Evolutionary conservation across 108 stramenopile genomes (phyloP), one percentile per base, ranked within the genome.

Genomic region (Pseudonitzschia multiseries): DNA sequence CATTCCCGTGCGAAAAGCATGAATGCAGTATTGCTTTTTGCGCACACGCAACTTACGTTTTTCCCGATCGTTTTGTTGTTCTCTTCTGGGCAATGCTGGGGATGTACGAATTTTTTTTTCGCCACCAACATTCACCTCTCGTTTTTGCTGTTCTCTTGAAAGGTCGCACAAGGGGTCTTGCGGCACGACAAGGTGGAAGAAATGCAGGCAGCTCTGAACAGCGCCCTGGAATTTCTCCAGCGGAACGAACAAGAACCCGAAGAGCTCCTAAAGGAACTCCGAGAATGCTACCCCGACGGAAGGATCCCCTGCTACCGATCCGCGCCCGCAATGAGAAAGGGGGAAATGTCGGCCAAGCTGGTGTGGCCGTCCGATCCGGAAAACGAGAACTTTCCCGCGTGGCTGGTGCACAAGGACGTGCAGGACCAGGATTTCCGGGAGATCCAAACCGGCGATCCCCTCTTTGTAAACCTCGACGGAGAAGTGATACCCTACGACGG

Each of bases 171-270:
- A 72, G 90, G 91, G 24, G 84, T 93, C 5, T 44, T 95, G 31
- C 74, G 92, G n/a, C 87, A 90, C 64, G 94, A 91, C 80, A 86
- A 80, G 20, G 90, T 92, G 1, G 90, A 92, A 75, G 78, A 86
- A 74, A 92, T 89, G 20, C 71, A 92, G 62, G 29, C 36, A 36
- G 89, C 86, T 0, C 52, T 93, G 70, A 62, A 86, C 70, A 71
- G 80, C 6, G 51, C 86, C 14, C 65, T 95, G 48, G 89, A 90
- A 46, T 95, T 88, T 72, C 42, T 95, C 20, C 75, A 93, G 57
- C 57, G 75, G 54, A 60, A 68, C 33, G 82, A 89, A 72, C n/a
- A 74, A 12, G 63, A 85, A 81, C 51, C 73, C 15, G 74, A 79
- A 69, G 52, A 43, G 31, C 28, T 81, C 10, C 52, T 56, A n/a